Evolutionary conservation across 805 yeast species (phyloP), one percentile per base, ranked within the genome.

Genomic region (Barnettozyma wickerhamii): DNA sequence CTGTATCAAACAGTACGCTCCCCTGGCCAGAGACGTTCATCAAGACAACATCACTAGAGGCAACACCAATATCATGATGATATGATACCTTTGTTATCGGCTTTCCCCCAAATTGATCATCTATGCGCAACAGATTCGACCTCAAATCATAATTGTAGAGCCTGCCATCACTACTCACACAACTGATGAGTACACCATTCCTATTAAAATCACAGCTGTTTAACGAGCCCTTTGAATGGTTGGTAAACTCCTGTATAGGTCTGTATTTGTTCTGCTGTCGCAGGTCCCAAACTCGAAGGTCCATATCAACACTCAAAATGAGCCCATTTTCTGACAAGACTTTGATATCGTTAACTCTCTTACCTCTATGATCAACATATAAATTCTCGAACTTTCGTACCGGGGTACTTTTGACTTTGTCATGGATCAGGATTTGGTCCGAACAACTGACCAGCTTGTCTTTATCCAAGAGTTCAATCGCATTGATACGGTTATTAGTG

Each of bases 171-270:
- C 50, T 52, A 1, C 56, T 48, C 17, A 59, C 59, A 27, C 45
- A 40, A 20, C 14, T 30, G 6, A 53, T 19, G 6, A 24, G 19
- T 18, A 21, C 30, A 2, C 29, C 27, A 1, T n/a, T 18, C 2
- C 34, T 18, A 14, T 42, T 34, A 19, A 42, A 48, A 27, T 38
- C 44, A 9, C 48, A 23, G 5, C 44, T 21, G 20, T 48, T 55
- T 12, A 51, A 28, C n/a, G 61, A 50, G 37, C 65, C 73, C 27
- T 24, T 45, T 41, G 37, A 64, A 10, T 64, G 64, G 1, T 40
- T 40, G 10, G 44, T 40, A 17, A 64, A 58, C 13, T 50, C 42
- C 46, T 68, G 74, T 1, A 66, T 46, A 2, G 73, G 71, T 17
- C 42, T 53, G 20, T 32, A 32, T n/a, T 39, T 38, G 6, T 17